Evolutionary conservation across 345 rosid genomes (phyloP).

Genomic region (Euphorbia lathyris): DNA sequence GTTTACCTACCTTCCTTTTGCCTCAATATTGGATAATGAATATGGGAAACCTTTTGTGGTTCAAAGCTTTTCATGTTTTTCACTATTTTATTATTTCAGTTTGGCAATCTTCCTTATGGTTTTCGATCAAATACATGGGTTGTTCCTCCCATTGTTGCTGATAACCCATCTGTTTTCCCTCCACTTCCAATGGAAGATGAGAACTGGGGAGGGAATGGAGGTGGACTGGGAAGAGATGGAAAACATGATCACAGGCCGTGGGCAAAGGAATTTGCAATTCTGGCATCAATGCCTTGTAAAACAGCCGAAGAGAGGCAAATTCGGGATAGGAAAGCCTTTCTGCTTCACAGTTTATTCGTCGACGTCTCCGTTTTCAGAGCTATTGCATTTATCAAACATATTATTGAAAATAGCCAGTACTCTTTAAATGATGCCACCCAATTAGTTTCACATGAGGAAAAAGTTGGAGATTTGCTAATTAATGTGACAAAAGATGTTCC

Average conservation of each 20-base stretch:
- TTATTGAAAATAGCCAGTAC: slow-evolving; percentile 15
- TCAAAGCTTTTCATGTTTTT: not conserved
- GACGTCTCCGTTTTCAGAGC: slow-evolving; percentile 32
- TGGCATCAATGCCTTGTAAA: slow-evolving; percentile 38
- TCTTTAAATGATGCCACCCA: slow-evolving; percentile 10
- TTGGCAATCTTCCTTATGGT: slow-evolving; percentile 38
- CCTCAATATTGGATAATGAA: not conserved
- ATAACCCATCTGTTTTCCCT: slow-evolving; percentile 28
- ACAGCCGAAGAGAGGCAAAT: slow-evolving; percentile 35
- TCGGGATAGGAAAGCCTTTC: slow-evolving; percentile 35
- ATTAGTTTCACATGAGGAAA: slow-evolving; percentile 19
- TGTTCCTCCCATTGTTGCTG: slow-evolving; percentile 37
- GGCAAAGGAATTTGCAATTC: slow-evolving; percentile 33
- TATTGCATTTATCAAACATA: slow-evolving; percentile 22
- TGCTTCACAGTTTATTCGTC: slow-evolving; percentile 35
- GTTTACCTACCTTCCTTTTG: not conserved
- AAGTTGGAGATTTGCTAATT: slow-evolving; percentile 28
- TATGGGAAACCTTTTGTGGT: not conserved
- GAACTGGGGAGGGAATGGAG: slow-evolving; percentile 37
- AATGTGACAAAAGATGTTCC: slow-evolving; percentile 23
- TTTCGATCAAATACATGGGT: slow-evolving; percentile 39
- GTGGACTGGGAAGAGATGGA: slow-evolving; percentile 32
- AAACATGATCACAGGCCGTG: slow-evolving; percentile 31
- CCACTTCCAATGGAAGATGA: slow-evolving; percentile 35
- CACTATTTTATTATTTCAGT: slow-evolving; percentile 17